Conservation (phyloP, 768 basidiomycete species). For the Arthromyces matolae region DNA sequence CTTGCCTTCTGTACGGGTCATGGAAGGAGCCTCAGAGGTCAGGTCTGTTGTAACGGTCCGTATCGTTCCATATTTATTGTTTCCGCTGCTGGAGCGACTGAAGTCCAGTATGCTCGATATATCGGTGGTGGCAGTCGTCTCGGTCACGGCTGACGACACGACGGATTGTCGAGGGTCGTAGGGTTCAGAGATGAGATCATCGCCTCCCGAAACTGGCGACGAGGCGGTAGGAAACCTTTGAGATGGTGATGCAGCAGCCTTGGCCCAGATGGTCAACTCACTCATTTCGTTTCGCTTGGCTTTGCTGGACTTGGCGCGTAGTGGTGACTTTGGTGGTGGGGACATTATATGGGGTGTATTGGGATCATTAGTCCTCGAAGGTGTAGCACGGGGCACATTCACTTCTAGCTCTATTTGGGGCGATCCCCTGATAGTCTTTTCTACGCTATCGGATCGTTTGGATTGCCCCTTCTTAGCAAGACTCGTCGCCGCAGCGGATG, state of each 20-base stretch:
- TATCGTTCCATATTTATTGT: constrained; percentile 73
- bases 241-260: constrained; percentile 24
- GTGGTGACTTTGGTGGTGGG: constrained; percentile 44
- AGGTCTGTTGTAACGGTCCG: constrained; percentile 80
- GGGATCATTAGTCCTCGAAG: constrained; percentile 32
- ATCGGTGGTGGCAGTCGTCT: constrained; percentile 43
- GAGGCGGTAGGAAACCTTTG: constrained; percentile 32
- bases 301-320: constrained; percentile 41
- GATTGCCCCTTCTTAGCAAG: constrained; percentile 44
- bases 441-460: constrained; percentile 55
- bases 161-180: constrained; percentile 54
- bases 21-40: constrained; percentile 69
- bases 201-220: constrained; percentile 31
- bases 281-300: constrained; percentile 26
- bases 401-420: constrained; percentile 14
- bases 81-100: constrained; percentile 30
- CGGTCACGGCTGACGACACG: constrained; percentile 58
- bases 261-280: constrained; percentile 30
- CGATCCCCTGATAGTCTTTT: constrained; percentile 28
- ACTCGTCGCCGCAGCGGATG: constrained; percentile 35
- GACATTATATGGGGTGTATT: constrained; percentile 34
- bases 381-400: constrained; percentile 16
- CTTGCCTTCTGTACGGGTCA: constrained; percentile 63
- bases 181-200: constrained; percentile 34
- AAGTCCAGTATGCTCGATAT: constrained; percentile 64